Evolutionary conservation across 805 yeast genomes (phyloP).

Genomic region (Pichia nakasei): DNA sequence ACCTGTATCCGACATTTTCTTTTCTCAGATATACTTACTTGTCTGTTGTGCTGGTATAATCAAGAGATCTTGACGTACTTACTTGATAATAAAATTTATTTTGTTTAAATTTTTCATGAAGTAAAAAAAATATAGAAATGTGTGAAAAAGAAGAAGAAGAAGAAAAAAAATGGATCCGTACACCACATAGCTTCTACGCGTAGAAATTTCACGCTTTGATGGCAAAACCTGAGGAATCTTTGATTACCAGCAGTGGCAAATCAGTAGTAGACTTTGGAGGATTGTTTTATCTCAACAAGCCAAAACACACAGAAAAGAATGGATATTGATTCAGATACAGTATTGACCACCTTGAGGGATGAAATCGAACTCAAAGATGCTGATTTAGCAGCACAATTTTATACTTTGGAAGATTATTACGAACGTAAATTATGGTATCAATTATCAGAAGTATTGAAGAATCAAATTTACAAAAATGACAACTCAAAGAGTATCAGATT

Average conservation of each 20-base stretch:
- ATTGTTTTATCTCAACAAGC: no score
- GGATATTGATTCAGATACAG: constrained; percentile 33
- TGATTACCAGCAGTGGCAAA: not conserved
- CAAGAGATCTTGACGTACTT: no score
- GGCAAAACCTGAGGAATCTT: no score
- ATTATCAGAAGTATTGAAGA: constrained; percentile 57
- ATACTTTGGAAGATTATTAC: constrained; percentile 71
- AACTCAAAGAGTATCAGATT: constrained; percentile 48
- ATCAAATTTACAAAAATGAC: constrained; percentile 49
- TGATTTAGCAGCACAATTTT: constrained; percentile 52
- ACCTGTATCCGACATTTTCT: no score
- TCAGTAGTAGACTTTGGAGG: no score
- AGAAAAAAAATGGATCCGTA: not conserved
- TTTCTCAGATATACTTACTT: no score
- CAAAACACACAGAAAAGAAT: no score
- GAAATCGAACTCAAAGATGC: constrained; percentile 43
- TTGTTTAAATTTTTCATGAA: no score
- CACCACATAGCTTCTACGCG: no score
- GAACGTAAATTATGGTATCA: constrained; percentile 95
- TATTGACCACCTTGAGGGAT: constrained; percentile 53
- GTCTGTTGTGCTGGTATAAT: no score
- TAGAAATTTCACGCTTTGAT: no score
- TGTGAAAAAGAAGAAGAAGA: not conserved
- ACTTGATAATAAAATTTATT: no score
- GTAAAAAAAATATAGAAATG: not conserved